phyloP scores from a whole-genome alignment of 192 early-diverging fungal species.

The Coemansia sp. region DNA sequence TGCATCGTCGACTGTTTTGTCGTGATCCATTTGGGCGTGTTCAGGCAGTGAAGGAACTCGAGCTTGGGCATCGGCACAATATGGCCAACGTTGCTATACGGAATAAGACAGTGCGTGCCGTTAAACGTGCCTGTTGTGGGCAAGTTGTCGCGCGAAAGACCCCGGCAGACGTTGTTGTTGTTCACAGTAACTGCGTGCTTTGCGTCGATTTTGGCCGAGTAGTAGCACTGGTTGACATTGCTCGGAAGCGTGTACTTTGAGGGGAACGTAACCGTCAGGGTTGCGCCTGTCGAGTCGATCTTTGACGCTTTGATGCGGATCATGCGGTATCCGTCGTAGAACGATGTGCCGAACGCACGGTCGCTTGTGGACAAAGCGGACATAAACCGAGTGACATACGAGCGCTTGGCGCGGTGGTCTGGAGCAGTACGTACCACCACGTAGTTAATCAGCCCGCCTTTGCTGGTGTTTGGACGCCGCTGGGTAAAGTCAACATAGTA shows the following conservation, averaged over 20 bases:
- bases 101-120: conserved; percentile 1
- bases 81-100: not conserved
- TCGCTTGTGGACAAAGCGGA: not conserved
- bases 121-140: not conserved
- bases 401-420: conserved; percentile 3
- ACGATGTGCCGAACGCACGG: not conserved
- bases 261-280: not conserved
- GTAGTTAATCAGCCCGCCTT: not conserved
- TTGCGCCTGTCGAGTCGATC: not conserved
- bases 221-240: conserved; percentile 7
- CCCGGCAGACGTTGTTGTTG: not conserved
- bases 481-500: conserved; percentile 7
- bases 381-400: not conserved
- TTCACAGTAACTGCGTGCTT: not conserved
- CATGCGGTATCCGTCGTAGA: not conserved
- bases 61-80: not conserved
- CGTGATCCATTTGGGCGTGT: conserved; percentile 1
- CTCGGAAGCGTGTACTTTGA: not conserved
- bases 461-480: not conserved
- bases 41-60: conserved; percentile 1
- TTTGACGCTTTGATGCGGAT: not conserved
- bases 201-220: not conserved
- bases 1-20: not conserved
- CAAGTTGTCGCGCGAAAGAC: not conserved
- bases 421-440: not conserved